These are phyloP conservation scores for Paraphoma chrysanthemicola DNA, from an alignment of 2,329 filamentous ascomycete genomes.

Conservation along the genomic window DNA sequence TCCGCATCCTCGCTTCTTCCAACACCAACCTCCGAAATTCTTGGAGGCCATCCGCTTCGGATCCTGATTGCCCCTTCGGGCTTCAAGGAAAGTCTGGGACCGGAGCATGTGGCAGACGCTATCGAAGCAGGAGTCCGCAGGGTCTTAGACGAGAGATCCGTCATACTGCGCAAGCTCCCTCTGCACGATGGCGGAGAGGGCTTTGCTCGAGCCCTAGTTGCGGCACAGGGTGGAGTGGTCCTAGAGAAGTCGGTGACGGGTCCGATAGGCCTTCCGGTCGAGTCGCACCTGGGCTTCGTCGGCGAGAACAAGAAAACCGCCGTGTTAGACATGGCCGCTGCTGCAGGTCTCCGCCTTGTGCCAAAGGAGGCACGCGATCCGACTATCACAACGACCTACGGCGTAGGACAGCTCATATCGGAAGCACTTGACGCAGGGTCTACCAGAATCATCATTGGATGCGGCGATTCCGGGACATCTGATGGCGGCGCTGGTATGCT, in stretches of 20 bases:
- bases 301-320: slow-evolving; percentile 49
- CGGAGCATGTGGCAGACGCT: slow-evolving; percentile 58
- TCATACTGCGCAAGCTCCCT: slow-evolving; percentile 56
- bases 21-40: slow-evolving; percentile 29
- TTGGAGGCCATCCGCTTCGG: slow-evolving; percentile 27
- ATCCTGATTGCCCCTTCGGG: slow-evolving; percentile 61
- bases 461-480: slow-evolving; percentile 62
- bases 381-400: slow-evolving; percentile 58
- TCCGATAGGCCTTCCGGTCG: slow-evolving; percentile 51
- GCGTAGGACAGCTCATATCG: slow-evolving; percentile 58
- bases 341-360: slow-evolving; percentile 60
- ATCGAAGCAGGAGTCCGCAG: slow-evolving; percentile 58
- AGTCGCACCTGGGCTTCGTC: slow-evolving; percentile 58
- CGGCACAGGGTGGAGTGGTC: slow-evolving; percentile 52
- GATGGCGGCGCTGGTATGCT: slow-evolving; percentile 63
- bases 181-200: slow-evolving; percentile 63
- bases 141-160: slow-evolving; percentile 49
- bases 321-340: slow-evolving; percentile 62
- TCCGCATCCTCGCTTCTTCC: slow-evolving; percentile 22
- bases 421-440: slow-evolving; percentile 57
- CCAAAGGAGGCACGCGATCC: slow-evolving; percentile 55
- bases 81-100: slow-evolving; percentile 62
- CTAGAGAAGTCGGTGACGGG: slow-evolving; percentile 51
- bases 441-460: slow-evolving; percentile 58
- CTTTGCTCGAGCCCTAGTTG: slow-evolving; percentile 57